Evolutionary conservation across 306 rosid species (phyloP).

Genomic region (Canavalia gladiata): DNA sequence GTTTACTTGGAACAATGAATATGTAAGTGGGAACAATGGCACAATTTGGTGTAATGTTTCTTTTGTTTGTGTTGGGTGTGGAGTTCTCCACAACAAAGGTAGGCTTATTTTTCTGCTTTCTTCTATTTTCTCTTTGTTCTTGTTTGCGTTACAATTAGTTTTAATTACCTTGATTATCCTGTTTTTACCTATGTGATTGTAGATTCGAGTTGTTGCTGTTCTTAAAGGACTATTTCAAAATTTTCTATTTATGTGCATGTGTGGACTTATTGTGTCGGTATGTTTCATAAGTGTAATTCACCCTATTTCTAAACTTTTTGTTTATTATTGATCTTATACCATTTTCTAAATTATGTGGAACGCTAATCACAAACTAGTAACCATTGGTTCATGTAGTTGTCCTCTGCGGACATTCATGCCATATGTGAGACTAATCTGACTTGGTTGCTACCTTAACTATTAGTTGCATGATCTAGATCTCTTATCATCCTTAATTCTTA

Average conservation of each 20-base stretch:
- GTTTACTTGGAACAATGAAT: background rate
- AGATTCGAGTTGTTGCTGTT: constrained; percentile 95
- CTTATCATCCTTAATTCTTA: background rate
- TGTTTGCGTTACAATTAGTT: constrained; percentile 28
- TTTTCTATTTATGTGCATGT: constrained; percentile 92
- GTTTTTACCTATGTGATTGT: constrained; percentile 46
- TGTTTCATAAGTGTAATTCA: constrained; percentile 45
- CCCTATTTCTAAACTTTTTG: constrained; percentile 37
- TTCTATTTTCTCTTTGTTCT: constrained; percentile 11
- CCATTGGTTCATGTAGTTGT: constrained; percentile 36
- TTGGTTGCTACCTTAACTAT: constrained; percentile 20
- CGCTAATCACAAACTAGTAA: constrained; percentile 21
- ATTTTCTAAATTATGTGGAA: constrained; percentile 29
- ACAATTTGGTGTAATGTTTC: constrained; percentile 98
- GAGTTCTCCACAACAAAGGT: constrained; percentile 92
- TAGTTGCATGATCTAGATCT: constrained; percentile 9
- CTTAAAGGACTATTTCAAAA: constrained; percentile 94
- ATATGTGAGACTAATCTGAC: constrained; percentile 13
- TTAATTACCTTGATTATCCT: background rate
- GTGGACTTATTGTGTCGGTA: constrained; percentile 88
- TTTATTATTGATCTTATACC: constrained; percentile 33
- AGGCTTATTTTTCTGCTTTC: constrained; percentile 41
- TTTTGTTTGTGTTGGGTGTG: constrained; percentile 95
- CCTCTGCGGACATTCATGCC: background rate
- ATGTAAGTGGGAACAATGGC: constrained; percentile 98